Conservation (phyloP, 257 asterid species). For the Ophiorrhiza pumila region DNA sequence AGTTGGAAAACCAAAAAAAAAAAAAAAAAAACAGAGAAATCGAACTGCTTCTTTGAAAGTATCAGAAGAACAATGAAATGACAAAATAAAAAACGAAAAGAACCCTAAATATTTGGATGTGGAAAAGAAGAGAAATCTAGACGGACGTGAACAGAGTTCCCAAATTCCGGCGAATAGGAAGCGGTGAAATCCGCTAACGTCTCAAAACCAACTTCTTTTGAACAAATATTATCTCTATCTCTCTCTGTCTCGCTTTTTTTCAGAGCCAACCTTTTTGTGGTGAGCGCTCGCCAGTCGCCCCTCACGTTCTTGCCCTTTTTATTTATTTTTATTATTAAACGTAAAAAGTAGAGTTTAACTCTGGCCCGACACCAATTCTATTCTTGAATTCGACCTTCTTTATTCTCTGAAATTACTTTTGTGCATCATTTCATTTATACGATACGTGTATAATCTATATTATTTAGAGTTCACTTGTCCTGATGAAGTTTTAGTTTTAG, state of each 20-base stretch:
- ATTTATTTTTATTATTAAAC: conserved; percentile 1
- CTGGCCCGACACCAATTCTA: conserved; percentile 30
- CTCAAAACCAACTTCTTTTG: conserved; percentile 48
- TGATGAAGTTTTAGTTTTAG: no score
- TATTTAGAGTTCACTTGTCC: no score
- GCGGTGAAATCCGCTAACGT: conserved; percentile 70
- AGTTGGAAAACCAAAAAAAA: background rate
- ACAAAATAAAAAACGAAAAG: background rate
- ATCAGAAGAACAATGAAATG: conserved; percentile 14
- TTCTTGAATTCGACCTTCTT: background rate
- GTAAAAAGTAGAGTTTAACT: background rate
- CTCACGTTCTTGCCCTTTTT: conserved; percentile 29
- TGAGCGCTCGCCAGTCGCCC: conserved; percentile 44
- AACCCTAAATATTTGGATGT: background rate
- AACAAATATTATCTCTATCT: no score
- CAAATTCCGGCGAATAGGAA: conserved; percentile 56
- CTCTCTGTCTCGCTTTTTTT: conserved; percentile 24
- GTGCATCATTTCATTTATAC: no score
- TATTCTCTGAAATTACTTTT: no score
- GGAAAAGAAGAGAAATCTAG: conserved; percentile 29
- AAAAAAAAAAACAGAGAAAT: conserved; percentile 1
- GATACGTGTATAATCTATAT: no score
- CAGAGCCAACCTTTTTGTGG: conserved; percentile 44
- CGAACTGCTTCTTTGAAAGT: background rate
- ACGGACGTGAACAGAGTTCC: conserved; percentile 76